A percentile compares a stretch with the other conserved stretches of the same genome.
Evolutionary conservation across 225 moss, liverwort and hornwort genomes (phyloP).

Genomic region (Pseudisothecium myosuroides): DNA sequence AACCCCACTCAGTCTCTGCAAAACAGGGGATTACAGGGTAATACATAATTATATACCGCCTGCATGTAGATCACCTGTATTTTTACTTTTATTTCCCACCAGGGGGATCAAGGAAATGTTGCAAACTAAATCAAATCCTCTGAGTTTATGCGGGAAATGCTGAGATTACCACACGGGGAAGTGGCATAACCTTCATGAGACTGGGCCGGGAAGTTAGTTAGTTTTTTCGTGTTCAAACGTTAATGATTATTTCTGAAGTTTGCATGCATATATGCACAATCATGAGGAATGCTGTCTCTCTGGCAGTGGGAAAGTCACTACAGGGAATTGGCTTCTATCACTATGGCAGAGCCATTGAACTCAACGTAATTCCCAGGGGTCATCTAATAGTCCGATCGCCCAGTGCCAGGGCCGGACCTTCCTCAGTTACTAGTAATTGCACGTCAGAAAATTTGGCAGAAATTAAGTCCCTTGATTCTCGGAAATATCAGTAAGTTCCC

Average conservation of each 20-base stretch:
- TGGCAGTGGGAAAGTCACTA: background rate
- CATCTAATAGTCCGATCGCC: background rate
- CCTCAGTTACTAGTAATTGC: background rate
- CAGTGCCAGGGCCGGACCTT: background rate
- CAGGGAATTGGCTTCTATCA: background rate
- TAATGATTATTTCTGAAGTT: background rate
- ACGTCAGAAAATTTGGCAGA: background rate
- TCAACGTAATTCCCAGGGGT: background rate
- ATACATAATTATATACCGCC: background rate
- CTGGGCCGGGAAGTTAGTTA: too few species aligned
- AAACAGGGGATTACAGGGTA: background rate
- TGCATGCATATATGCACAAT: background rate
- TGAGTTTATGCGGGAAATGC: too few species aligned
- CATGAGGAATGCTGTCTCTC: background rate
- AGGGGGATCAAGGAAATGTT: background rate
- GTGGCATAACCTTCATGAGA: background rate
- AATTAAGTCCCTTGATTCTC: background rate
- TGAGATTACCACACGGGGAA: background rate
- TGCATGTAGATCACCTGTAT: background rate
- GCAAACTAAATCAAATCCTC: background rate
- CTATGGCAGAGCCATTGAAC: background rate
- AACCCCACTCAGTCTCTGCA: background rate
- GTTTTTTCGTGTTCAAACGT: too few species aligned
- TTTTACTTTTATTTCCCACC: background rate
- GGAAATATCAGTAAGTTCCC: background rate